Percentiles rank a stretch among this genome's conserved stretches.
Conservation (phyloP, 805 yeast genomes). For the Danielia oregonensis region DNA sequence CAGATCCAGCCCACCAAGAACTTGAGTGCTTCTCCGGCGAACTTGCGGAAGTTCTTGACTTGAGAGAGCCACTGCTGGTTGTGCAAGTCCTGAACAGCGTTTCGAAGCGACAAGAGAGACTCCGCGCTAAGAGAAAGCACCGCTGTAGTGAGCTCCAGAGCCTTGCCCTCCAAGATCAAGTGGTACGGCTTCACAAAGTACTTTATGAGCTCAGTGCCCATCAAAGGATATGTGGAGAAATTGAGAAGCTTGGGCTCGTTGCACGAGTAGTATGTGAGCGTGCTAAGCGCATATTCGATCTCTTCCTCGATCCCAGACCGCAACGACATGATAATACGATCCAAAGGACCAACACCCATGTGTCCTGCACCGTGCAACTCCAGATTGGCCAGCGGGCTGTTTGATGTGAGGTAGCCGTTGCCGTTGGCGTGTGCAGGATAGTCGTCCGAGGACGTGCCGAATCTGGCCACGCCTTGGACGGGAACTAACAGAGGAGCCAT, state of each 20-base stretch:
- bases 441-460: slow-evolving; percentile 10
- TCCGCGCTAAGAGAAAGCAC: slow-evolving; percentile 30
- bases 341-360: slow-evolving; percentile 60
- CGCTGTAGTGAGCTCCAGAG: slow-evolving; percentile 14
- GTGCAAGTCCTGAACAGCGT: slow-evolving; percentile 76
- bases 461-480: slow-evolving; percentile 13
- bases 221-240: slow-evolving; percentile 39
- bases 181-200: slow-evolving; percentile 35
- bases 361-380: slow-evolving; percentile 24
- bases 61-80: slow-evolving; percentile 76
- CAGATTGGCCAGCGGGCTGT: slow-evolving; percentile 7
- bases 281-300: slow-evolving; percentile 65
- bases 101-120: slow-evolving; percentile 69
- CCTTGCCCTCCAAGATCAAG: slow-evolving; percentile 16
- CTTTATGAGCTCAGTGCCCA: slow-evolving; percentile 40
- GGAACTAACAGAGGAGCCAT: slow-evolving; percentile 16
- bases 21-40: slow-evolving; percentile 43
- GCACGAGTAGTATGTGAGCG: slow-evolving; percentile 47
- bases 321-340: slow-evolving; percentile 68
- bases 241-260: slow-evolving; percentile 47
- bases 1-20: slow-evolving; percentile 34
- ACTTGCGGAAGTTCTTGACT: slow-evolving; percentile 43
- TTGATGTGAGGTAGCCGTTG: slow-evolving; percentile 14
- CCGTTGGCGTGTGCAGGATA: slow-evolving; percentile 3
- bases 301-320: slow-evolving; percentile 62